Conservation (phyloP, 2,329 filamentous ascomycete genomes). For the Alternaria ethzedia region DNA sequence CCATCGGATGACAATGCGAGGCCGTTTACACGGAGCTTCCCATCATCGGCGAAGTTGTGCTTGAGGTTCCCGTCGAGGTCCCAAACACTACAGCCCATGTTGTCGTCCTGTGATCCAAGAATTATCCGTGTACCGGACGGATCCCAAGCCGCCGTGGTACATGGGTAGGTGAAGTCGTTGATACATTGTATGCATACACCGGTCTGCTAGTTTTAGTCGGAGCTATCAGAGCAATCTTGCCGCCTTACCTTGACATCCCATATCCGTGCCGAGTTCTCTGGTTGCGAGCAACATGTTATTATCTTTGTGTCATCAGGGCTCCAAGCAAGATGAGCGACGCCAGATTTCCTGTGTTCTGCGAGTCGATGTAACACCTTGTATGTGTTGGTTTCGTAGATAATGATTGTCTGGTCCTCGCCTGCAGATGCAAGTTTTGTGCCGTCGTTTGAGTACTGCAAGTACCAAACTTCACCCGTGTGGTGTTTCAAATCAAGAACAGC, state of each 20-base stretch:
- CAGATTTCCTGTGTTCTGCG: conserved; percentile 69
- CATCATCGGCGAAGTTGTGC: conserved; percentile 67
- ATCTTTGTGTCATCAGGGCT: conserved; percentile 89
- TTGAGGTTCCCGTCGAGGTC: conserved; percentile 64
- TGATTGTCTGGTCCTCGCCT: conserved; percentile 74
- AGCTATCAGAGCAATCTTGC: background rate
- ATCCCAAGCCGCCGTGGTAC: conserved; percentile 90
- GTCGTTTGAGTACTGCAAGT: conserved; percentile 86
- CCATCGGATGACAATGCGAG: conserved; percentile 84
- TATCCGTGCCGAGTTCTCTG: conserved; percentile 71
- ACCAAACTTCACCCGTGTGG: conserved; percentile 87
- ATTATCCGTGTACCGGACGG: conserved; percentile 79
- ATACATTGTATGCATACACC: conserved; percentile 64
- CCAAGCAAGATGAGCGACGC: conserved; percentile 84
- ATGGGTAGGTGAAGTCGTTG: conserved; percentile 77
- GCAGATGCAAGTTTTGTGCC: conserved; percentile 83
- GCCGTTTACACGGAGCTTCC: conserved; percentile 78
- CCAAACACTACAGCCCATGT: conserved; percentile 59
- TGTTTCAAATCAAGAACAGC: conserved; percentile 73
- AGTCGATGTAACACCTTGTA: conserved; percentile 71
- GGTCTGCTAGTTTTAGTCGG: conserved; percentile 27
- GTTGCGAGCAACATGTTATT: conserved; percentile 76
- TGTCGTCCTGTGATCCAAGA: conserved; percentile 60
- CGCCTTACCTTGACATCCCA: conserved; percentile 64
- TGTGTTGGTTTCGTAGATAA: conserved; percentile 79